These are phyloP conservation scores for Hansenula lynferdii DNA, from an alignment of 1,139 yeast genomes.

Conservation along the genomic window DNA sequence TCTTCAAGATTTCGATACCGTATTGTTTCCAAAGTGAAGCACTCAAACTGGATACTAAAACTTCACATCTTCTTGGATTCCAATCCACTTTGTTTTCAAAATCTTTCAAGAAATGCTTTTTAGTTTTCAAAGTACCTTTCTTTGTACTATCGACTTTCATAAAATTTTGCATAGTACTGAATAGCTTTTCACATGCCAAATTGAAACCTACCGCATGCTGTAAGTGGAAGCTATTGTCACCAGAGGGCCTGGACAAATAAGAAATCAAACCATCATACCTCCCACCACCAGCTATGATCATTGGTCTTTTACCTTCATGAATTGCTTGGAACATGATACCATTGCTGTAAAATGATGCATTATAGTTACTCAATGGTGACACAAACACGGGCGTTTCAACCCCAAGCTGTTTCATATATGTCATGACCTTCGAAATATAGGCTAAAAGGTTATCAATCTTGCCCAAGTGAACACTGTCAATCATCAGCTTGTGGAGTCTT, in stretches of 20 bases:
- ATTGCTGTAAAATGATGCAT: constrained; percentile 67
- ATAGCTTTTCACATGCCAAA: constrained; percentile 59
- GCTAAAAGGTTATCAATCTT: constrained; percentile 59
- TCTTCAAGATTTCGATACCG: constrained; percentile 58
- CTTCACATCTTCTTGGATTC: constrained; percentile 67
- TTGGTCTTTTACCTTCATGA: constrained; percentile 43
- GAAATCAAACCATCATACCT: constrained; percentile 73
- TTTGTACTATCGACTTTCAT: constrained; percentile 30
- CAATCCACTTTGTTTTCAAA: constrained; percentile 30
- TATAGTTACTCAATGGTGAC: constrained; percentile 79
- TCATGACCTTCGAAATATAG: constrained; percentile 54
- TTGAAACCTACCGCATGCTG: constrained; percentile 83
- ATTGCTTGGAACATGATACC: constrained; percentile 90
- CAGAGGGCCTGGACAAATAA: constrained; percentile 51
- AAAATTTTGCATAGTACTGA: constrained; percentile 42
- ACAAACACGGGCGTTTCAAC: constrained; percentile 45
- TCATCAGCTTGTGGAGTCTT: constrained; percentile 63
- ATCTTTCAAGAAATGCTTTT: constrained; percentile 27
- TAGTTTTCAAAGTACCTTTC: constrained; percentile 22
- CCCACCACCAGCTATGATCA: constrained; percentile 87
- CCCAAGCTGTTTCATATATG: constrained; percentile 52
- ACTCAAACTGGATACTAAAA: constrained; percentile 65
- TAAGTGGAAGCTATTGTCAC: constrained; percentile 31
- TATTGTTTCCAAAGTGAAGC: constrained; percentile 43
- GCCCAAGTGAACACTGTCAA: constrained; percentile 60